Percentiles rank a stretch among this genome's conserved stretches.
These are phyloP conservation scores for Leptosphaerulina australis DNA, from an alignment of 2,329 filamentous ascomycete species.

Conservation along the genomic window DNA sequence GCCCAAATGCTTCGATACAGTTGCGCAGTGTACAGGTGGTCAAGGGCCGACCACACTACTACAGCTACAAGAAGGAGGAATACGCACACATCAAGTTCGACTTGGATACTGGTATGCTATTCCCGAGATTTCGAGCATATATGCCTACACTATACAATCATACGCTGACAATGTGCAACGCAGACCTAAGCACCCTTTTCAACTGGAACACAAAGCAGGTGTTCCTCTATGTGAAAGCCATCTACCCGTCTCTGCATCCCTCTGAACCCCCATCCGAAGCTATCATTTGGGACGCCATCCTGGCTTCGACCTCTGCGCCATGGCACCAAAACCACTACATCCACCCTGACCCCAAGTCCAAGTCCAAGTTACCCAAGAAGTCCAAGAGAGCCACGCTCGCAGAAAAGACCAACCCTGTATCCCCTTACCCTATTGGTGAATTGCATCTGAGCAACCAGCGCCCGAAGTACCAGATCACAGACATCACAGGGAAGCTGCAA, in stretches of 20 bases:
- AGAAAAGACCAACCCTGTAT: slow-evolving; percentile 13
- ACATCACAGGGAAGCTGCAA: slow-evolving; percentile 79
- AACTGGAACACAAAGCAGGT: slow-evolving; percentile 99
- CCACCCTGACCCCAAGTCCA: slow-evolving; percentile 63
- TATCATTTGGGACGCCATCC: slow-evolving; percentile 95
- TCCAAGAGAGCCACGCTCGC: slow-evolving; percentile 25
- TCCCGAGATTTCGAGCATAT: neutral
- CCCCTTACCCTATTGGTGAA: slow-evolving; percentile 64
- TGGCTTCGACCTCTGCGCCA: slow-evolving; percentile 72
- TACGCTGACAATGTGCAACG: too few relatives aligned
- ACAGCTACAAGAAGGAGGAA: slow-evolving; percentile 89
- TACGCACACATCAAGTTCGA: slow-evolving; percentile 95
- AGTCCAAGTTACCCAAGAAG: slow-evolving; percentile 52
- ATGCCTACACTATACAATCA: neutral
- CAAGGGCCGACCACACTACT: slow-evolving; percentile 94
- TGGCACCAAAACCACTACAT: slow-evolving; percentile 58
- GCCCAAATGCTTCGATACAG: slow-evolving; percentile 68
- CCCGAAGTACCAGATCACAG: slow-evolving; percentile 96
- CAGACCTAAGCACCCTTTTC: slow-evolving; percentile 88
- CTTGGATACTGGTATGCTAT: slow-evolving; percentile 70
- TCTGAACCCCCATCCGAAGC: slow-evolving; percentile 62
- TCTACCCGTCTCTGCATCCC: slow-evolving; percentile 60
- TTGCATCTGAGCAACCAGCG: slow-evolving; percentile 81
- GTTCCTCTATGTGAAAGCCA: slow-evolving; percentile 93
- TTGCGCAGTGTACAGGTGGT: slow-evolving; percentile 84